These are phyloP conservation scores for Coniochaeta sp. DNA, from an alignment of 2,329 filamentous ascomycete species.

Conservation along the genomic window DNA sequence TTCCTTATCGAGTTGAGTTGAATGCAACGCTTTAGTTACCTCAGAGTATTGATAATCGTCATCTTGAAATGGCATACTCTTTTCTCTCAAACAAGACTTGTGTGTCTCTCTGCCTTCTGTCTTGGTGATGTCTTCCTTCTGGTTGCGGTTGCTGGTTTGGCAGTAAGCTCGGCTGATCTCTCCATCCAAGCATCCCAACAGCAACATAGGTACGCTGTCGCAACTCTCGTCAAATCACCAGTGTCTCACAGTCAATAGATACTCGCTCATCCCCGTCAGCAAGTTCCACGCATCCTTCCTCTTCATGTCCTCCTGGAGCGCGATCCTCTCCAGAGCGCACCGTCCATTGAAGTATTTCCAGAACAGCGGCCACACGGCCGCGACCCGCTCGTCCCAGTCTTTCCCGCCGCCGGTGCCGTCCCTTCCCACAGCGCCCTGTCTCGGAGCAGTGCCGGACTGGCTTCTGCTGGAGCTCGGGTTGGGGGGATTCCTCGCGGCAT, in stretches of 20 bases:
- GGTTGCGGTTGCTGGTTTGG: background rate
- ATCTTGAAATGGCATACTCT: background rate
- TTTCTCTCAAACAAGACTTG: background rate
- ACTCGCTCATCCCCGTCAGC: conserved; percentile 58
- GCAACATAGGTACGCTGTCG: background rate
- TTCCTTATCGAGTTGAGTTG: too few relatives aligned
- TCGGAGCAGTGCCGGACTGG: background rate
- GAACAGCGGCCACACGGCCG: conserved; percentile 64
- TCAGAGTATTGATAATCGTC: background rate
- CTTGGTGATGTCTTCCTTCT: background rate
- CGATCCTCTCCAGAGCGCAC: conserved; percentile 78
- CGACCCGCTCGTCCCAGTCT: conserved; percentile 44
- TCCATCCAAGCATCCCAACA: background rate
- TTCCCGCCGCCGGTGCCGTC: background rate
- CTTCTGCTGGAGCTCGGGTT: background rate
- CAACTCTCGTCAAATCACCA: conserved; percentile 41
- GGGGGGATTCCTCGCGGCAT: background rate
- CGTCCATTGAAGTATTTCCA: conserved; percentile 84
- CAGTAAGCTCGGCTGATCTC: too few relatives aligned
- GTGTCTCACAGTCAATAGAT: conserved; percentile 60
- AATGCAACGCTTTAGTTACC: background rate
- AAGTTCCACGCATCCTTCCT: conserved; percentile 70
- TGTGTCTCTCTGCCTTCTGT: background rate
- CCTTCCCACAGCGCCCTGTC: background rate
- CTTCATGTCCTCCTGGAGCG: conserved; percentile 79